These are phyloP conservation scores for Alternaria sp. DNA, from an alignment of 2,329 filamentous ascomycete species.

Conservation along the genomic window DNA sequence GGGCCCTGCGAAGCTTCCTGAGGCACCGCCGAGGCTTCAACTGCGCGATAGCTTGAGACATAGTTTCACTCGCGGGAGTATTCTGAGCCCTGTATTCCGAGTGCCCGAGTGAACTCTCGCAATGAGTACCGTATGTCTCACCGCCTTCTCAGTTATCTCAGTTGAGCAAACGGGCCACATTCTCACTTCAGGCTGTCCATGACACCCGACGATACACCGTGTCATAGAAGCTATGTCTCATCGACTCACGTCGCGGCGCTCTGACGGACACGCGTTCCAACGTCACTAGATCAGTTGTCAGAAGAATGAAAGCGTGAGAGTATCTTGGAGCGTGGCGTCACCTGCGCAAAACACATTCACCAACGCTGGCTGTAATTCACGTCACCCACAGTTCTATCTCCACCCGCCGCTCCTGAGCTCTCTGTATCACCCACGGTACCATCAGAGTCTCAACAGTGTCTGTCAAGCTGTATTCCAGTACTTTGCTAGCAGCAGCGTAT, in stretches of 20 bases:
- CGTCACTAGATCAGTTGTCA: neutral
- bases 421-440: neutral
- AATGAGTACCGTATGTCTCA: neutral
- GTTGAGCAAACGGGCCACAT: neutral
- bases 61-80: slow-evolving; percentile 26
- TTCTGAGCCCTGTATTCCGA: slow-evolving; percentile 6
- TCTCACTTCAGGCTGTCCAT: neutral
- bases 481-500: accelerated
- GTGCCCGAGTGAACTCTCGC: neutral
- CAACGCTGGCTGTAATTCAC: neutral
- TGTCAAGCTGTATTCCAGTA: too few relatives aligned
- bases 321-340: neutral
- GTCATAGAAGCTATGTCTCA: neutral
- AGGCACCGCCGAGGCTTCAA: slow-evolving; percentile 18
- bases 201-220: neutral
- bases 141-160: neutral
- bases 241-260: neutral
- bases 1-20: slow-evolving; percentile 14
- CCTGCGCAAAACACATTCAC: neutral
- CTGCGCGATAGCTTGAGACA: slow-evolving; percentile 29
- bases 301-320: neutral
- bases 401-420: neutral
- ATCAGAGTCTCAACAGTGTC: accelerated
- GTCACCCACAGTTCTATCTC: neutral
- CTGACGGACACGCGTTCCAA: neutral